Evolutionary conservation across 345 rosid species (phyloP), one percentile per base, ranked within the genome.

Genomic region (Bruguiera parviflora): DNA sequence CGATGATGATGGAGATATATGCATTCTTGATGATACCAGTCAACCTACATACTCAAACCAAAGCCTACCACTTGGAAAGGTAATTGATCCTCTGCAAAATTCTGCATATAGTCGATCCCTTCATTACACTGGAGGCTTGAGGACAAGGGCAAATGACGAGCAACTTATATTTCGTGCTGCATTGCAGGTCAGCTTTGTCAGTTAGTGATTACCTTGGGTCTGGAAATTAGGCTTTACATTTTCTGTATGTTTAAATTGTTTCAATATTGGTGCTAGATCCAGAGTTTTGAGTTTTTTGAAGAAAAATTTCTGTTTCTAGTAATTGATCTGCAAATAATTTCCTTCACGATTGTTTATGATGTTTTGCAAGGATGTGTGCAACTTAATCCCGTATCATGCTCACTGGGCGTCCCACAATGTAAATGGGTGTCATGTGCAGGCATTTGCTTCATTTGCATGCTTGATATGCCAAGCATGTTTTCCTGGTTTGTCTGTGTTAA

Each of bases 1-100:
- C 69, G 97, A 88, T 72, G 88, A 83, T 77, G 96, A 88, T 70
- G 78, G 84, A 73, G 96, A 91, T 80, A 58, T 95, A 66, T 89
- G 84, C 80, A 86, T 95, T 28, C 87, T 91, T 64, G 97, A 91
- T 70, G 86, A 86, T 75, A 82, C 75, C 71, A 83, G 96, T 75
- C 92, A 79, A 78, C 82, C 89, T 72, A 82, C 84, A 6, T 64
- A 43, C 33, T 64, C 82, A 35, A 71, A 53, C 74, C 87, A 61
- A 58, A 77, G 78, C 77, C 58, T 53, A 53, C 72, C 78, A 21
- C 73, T 66, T 53, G 74, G 43, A 53, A 80, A 56, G 70, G 70
- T 77, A 11, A 60, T 58, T 37, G 66, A 62, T 63, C 62, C 82
- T 60, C 55, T 76, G 32, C 84, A 80, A 19, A 71, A 61, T 46